These are phyloP conservation scores for Yamadazyma philogaea DNA, from an alignment of 805 yeast genomes.

Conservation along the genomic window DNA sequence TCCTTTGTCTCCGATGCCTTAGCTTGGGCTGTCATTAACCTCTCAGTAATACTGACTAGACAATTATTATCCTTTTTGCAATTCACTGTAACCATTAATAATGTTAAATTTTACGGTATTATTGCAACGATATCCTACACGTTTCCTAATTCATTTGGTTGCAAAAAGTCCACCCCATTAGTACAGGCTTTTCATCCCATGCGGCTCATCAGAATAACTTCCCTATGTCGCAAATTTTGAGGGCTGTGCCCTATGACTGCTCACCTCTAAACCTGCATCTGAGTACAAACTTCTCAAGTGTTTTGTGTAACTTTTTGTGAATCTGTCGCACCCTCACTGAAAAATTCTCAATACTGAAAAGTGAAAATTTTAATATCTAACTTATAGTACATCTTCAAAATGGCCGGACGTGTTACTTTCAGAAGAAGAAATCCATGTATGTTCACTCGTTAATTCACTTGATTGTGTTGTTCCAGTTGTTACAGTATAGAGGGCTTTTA, in stretches of 20 bases:
- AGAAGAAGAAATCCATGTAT: constrained; percentile 96
- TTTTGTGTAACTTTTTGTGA: constrained; percentile 7
- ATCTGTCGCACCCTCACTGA: constrained; percentile 7
- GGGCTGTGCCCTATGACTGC: constrained; percentile 8
- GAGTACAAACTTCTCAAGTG: background rate
- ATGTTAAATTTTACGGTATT: too few relatives aligned
- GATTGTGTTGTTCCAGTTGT: background rate
- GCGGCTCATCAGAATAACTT: background rate
- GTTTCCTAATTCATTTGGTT: too few relatives aligned
- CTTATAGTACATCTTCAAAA: constrained; percentile 40
- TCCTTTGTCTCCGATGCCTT: too few relatives aligned
- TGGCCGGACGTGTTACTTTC: constrained; percentile 99
- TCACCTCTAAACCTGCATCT: constrained; percentile 1
- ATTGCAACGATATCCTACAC: too few relatives aligned
- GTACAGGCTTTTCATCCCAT: too few relatives aligned
- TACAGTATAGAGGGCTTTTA: background rate
- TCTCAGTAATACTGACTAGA: too few relatives aligned
- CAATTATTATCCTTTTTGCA: too few relatives aligned
- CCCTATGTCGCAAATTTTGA: background rate
- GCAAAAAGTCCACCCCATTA: too few relatives aligned
- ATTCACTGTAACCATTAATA: too few relatives aligned
- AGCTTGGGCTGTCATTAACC: too few relatives aligned
- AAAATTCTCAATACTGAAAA: constrained; percentile 14
- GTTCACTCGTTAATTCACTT: constrained; percentile 18
- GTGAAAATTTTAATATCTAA: constrained; percentile 13